These are phyloP conservation scores for Apophysomyces trapeziformis DNA, from an alignment of 371 early-diverging fungal genomes.

Conservation along the genomic window DNA sequence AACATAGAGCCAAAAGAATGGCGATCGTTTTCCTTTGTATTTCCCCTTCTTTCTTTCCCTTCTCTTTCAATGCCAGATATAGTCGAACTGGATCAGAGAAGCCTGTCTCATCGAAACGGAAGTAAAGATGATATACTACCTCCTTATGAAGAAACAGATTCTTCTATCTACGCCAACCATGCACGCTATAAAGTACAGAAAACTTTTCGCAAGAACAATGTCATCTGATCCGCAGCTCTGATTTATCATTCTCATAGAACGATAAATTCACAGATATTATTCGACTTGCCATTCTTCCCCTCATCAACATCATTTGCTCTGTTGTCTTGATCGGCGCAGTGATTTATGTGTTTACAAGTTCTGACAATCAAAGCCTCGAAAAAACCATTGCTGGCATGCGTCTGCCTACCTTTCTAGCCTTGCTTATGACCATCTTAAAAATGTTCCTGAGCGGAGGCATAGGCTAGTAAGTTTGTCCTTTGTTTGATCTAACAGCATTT, in stretches of 20 bases:
- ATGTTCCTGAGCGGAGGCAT: not conserved
- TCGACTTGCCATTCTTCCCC: constrained; percentile 11
- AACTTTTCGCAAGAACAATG: not conserved
- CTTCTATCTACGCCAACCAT: not conserved
- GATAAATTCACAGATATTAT: constrained; percentile 3
- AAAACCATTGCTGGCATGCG: not conserved
- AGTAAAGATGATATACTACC: constrained; percentile 5
- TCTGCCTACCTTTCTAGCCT: not conserved
- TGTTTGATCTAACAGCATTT: not conserved
- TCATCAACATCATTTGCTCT: constrained; percentile 14
- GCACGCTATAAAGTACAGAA: not conserved
- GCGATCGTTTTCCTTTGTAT: not conserved
- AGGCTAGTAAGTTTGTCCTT: not conserved
- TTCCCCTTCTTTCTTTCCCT: not conserved
- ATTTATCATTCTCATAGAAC: not conserved
- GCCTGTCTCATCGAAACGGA: too few species aligned
- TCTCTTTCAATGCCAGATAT: not conserved
- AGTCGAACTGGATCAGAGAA: not conserved
- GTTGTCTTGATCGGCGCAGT: constrained; percentile 13
- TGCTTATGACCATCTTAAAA: not conserved
- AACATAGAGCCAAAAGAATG: not conserved
- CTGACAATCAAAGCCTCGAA: not conserved
- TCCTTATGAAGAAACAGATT: constrained; percentile 3
- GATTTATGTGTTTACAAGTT: constrained; percentile 16
- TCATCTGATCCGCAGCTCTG: not conserved